Evolutionary conservation across 768 basidiomycete genomes (phyloP).

Genomic region (Pholiota molesta): DNA sequence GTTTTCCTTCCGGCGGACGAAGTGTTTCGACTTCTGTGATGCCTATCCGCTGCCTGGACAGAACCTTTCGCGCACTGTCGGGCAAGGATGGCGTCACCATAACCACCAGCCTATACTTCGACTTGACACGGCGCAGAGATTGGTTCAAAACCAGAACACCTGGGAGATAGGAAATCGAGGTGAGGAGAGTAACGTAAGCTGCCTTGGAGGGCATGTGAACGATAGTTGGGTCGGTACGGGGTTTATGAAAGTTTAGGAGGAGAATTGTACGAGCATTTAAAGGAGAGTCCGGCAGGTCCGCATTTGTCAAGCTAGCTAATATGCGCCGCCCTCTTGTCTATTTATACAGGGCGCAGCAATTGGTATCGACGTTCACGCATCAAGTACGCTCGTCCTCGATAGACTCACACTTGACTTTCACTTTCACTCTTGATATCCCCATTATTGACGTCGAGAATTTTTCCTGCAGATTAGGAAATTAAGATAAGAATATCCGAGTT

Average conservation of each 20-base stretch:
- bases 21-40: constrained; percentile 63
- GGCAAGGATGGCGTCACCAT: constrained; percentile 71
- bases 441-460: constrained; percentile 10
- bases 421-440: constrained; percentile 8
- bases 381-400: constrained; percentile 6
- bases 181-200: constrained; percentile 82
- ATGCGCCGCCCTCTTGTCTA: background rate
- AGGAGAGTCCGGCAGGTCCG: constrained; percentile 6
- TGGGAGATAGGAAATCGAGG: constrained; percentile 67
- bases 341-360: constrained; percentile 9
- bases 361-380: constrained; percentile 5
- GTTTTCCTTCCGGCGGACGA: constrained; percentile 48
- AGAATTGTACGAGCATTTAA: constrained; percentile 9
- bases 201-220: constrained; percentile 27
- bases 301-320: constrained; percentile 2
- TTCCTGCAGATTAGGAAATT: constrained; percentile 4
- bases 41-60: constrained; percentile 55
- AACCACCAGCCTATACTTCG: constrained; percentile 74
- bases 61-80: constrained; percentile 48
- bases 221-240: constrained; percentile 12
- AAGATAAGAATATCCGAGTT: constrained; percentile 6
- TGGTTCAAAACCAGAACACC: constrained; percentile 67
- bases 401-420: constrained; percentile 6
- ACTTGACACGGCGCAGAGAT: constrained; percentile 53
- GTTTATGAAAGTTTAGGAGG: constrained; percentile 12